Conservation (phyloP, 2,329 filamentous ascomycete genomes). For the Pseudogymnoascus sp. region DNA sequence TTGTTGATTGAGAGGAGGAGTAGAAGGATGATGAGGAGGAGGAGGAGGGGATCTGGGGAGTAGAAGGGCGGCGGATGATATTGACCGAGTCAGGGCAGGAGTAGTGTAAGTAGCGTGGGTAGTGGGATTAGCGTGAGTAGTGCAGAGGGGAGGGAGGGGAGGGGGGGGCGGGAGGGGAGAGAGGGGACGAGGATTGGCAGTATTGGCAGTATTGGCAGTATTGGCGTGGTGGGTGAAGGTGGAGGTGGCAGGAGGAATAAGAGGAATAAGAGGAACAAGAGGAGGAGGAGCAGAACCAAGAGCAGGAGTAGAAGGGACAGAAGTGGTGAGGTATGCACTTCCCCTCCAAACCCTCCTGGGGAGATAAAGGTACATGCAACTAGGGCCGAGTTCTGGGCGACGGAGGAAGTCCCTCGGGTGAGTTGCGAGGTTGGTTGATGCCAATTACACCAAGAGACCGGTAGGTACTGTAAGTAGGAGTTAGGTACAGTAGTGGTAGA, state of each 20-base stretch:
- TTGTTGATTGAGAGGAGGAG: not conserved
- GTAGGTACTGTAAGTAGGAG: not conserved
- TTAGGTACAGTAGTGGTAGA: not conserved
- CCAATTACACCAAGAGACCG: not conserved
- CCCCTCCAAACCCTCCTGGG: not conserved
- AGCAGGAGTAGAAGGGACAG: not conserved
- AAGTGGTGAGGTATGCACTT: not conserved
- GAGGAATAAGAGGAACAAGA: too few relatives aligned
- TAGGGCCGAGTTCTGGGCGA: not conserved
- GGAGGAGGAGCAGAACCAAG: not conserved
- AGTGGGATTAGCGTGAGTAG: not conserved
- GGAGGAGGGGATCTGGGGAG: not conserved
- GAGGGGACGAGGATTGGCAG: not conserved
- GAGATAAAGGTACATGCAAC: conserved; percentile 1
- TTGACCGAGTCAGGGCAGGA: not conserved
- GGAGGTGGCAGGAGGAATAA: not conserved
- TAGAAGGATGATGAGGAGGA: not conserved
- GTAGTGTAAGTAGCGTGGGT: not conserved
- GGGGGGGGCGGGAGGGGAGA: too few relatives aligned
- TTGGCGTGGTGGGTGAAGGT: not conserved
- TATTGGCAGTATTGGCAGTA: too few relatives aligned
- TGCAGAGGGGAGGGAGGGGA: not conserved
- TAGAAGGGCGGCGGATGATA: not conserved
- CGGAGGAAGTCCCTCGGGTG: not conserved
- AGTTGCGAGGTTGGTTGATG: not conserved